phyloP scores from a whole-genome alignment of 441 rosid genomes.

The Pelargonium myrrhifolium region DNA sequence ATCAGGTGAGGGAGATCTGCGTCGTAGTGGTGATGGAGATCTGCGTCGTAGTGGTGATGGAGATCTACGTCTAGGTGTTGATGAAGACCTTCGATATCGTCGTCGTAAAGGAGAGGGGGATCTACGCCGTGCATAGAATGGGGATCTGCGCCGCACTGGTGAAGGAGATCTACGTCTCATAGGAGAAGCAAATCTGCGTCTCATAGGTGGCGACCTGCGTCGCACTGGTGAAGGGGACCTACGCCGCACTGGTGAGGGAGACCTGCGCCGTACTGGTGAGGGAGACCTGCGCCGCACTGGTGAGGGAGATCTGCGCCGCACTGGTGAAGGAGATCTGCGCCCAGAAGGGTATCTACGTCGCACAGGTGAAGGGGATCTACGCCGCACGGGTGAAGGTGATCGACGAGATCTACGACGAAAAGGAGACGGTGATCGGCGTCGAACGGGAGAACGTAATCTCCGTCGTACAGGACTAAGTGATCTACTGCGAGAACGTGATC shows the following conservation, averaged over 20 bases:
- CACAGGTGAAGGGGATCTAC: not conserved
- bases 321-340: slow-evolving; percentile 33
- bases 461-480: not conserved
- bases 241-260: slow-evolving; percentile 30
- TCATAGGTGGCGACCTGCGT: slow-evolving; percentile 30
- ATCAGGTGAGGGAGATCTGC: slow-evolving; percentile 32
- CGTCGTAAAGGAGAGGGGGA: slow-evolving; percentile 10
- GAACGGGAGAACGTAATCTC: not conserved
- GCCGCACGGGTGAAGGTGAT: slow-evolving; percentile 24
- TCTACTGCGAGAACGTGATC: slow-evolving; percentile 27
- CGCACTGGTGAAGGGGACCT: slow-evolving; percentile 35
- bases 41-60: not conserved
- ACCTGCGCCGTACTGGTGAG: slow-evolving; percentile 20
- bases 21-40: slow-evolving; percentile 13
- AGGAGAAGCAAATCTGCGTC: slow-evolving; percentile 18
- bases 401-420: slow-evolving; percentile 7
- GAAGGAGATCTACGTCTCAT: slow-evolving; percentile 22
- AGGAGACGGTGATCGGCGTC: not conserved
- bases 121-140: slow-evolving; percentile 4
- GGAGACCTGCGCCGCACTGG: slow-evolving; percentile 26
- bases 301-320: slow-evolving; percentile 36
- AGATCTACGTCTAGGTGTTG: slow-evolving; percentile 8
- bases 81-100: slow-evolving; percentile 5
- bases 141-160: slow-evolving; percentile 10
- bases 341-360: no score